These are phyloP conservation scores for Triadica sebifera DNA, from an alignment of 345 rosid species.

Conservation along the genomic window DNA sequence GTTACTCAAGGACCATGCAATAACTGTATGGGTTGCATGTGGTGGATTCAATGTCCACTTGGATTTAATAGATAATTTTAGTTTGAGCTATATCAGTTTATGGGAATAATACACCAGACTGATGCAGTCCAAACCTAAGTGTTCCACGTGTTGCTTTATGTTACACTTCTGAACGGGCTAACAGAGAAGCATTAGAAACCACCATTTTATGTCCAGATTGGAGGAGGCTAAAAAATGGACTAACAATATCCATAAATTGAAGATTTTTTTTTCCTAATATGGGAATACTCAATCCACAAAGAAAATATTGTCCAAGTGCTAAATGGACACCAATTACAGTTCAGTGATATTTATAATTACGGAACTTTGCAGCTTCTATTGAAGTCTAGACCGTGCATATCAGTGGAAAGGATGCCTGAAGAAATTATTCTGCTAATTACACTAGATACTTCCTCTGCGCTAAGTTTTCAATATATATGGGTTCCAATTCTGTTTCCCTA, in stretches of 20 bases:
- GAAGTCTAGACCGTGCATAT: not conserved
- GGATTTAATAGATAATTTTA: not conserved
- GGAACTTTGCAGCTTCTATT: not conserved
- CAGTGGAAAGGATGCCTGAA: no score
- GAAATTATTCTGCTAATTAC: not conserved
- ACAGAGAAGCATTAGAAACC: not conserved
- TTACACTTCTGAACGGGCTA: not conserved
- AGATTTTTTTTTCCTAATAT: not conserved
- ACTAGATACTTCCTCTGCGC: not conserved
- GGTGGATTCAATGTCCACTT: constrained; percentile 1
- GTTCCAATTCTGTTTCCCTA: not conserved
- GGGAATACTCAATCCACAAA: not conserved
- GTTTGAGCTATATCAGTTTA: not conserved
- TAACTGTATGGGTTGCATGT: not conserved
- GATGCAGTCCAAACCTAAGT: not conserved
- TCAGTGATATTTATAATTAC: not conserved
- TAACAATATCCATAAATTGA: not conserved
- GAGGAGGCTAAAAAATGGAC: not conserved
- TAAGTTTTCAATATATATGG: no score
- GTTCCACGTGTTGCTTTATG: not conserved
- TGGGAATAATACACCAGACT: no score
- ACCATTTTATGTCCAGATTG: not conserved
- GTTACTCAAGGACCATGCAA: not conserved
- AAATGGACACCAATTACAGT: not conserved
- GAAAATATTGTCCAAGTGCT: not conserved